Evolutionary conservation across 768 basidiomycete species (phyloP).

Genomic region (Lactifluus piperatus): DNA sequence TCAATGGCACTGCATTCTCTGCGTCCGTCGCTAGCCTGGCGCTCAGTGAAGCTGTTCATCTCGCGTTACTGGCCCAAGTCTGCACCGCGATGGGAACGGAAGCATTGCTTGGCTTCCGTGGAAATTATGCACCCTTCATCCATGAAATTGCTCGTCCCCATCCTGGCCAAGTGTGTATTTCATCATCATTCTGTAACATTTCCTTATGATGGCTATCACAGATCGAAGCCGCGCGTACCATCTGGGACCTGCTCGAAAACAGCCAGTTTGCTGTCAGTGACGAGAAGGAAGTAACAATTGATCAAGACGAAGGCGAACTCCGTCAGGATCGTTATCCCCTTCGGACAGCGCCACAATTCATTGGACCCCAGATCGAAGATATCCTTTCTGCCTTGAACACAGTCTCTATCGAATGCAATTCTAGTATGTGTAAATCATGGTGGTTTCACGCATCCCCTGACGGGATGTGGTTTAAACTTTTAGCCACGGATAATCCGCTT

Average conservation of each 20-base stretch:
- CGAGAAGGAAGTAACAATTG: constrained; percentile 67
- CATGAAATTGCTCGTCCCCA: constrained; percentile 70
- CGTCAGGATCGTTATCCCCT: constrained; percentile 76
- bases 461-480: background rate
- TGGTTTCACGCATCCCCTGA: background rate
- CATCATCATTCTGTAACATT: background rate
- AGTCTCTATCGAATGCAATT: constrained; percentile 71
- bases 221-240: constrained; percentile 64
- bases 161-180: constrained; percentile 55
- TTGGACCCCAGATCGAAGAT: constrained; percentile 82
- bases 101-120: constrained; percentile 65
- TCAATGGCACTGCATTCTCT: constrained; percentile 84
- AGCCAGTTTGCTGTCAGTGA: constrained; percentile 54
- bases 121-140: constrained; percentile 73
- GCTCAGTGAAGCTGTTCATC: constrained; percentile 59
- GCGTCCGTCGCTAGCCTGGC: constrained; percentile 71
- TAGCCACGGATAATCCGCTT: constrained; percentile 84
- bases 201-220: constrained; percentile 19
- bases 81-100: constrained; percentile 81
- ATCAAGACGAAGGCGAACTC: constrained; percentile 63
- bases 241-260: constrained; percentile 60
- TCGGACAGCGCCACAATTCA: constrained; percentile 72
- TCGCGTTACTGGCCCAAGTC: constrained; percentile 58
- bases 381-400: constrained; percentile 55
- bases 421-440: constrained; percentile 41